Evolutionary conservation across 768 basidiomycete species (phyloP).

Genomic region (Trametes sanguinea): DNA sequence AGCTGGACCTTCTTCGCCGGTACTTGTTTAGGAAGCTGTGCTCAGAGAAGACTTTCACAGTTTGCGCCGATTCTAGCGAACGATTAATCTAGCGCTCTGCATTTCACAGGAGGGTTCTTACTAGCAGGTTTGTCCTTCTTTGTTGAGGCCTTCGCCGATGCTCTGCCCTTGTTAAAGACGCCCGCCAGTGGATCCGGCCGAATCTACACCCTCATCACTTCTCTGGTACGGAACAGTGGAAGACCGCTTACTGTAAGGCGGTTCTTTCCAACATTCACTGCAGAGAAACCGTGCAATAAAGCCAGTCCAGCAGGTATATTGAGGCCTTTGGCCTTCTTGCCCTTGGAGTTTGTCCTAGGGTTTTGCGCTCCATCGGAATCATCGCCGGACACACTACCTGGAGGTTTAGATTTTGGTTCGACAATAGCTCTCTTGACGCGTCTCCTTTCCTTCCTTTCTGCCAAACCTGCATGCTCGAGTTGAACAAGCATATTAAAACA

Average conservation of each 20-base stretch:
- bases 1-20: too few species aligned
- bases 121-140: slow-evolving; percentile 32
- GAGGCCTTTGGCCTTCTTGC: slow-evolving; percentile 28
- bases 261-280: slow-evolving; percentile 61
- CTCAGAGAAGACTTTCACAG: slow-evolving; percentile 28
- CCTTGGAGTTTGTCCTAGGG: slow-evolving; percentile 20
- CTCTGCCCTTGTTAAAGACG: slow-evolving; percentile 67
- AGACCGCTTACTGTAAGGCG: slow-evolving; percentile 56
- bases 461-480: slow-evolving; percentile 47
- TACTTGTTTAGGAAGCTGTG: slow-evolving; percentile 24
- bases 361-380: slow-evolving; percentile 14
- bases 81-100: too few species aligned
- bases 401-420: slow-evolving; percentile 28
- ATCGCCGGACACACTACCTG: slow-evolving; percentile 17
- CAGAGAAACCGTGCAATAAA: slow-evolving; percentile 67
- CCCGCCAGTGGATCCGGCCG: slow-evolving; percentile 53
- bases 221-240: neutral
- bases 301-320: slow-evolving; percentile 53
- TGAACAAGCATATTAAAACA: neutral
- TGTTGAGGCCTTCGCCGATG: slow-evolving; percentile 47
- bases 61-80: too few species aligned
- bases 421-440: slow-evolving; percentile 59
- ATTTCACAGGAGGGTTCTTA: slow-evolving; percentile 17
- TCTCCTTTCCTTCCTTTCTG: slow-evolving; percentile 66
- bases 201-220: neutral